Conservation (phyloP, 1,284 basidiomycete species). For the Gomphus bonarii region DNA sequence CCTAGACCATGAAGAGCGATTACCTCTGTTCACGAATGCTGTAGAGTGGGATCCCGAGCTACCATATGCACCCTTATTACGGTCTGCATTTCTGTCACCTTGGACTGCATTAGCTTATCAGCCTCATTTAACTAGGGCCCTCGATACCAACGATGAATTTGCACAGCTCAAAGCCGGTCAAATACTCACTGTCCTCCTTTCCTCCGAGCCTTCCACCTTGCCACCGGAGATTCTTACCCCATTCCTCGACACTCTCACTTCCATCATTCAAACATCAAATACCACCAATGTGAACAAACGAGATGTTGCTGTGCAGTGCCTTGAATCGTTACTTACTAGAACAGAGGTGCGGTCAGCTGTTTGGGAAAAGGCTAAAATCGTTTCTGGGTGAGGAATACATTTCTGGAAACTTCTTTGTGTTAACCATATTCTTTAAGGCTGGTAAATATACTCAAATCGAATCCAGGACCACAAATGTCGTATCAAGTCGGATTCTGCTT, state of each 20-base stretch:
- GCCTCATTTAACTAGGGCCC: constrained; percentile 36
- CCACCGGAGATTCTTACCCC: constrained; percentile 51
- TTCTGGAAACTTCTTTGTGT: not conserved
- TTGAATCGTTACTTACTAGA: constrained; percentile 78
- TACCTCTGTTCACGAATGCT: constrained; percentile 59
- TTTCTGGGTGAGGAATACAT: constrained; percentile 44
- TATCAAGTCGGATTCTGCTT: constrained; percentile 90
- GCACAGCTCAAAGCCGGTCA: constrained; percentile 84
- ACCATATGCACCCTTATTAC: constrained; percentile 77
- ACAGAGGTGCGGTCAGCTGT: constrained; percentile 67
- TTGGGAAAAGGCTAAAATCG: constrained; percentile 59
- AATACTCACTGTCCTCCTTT: constrained; percentile 80
- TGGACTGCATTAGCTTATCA: not conserved
- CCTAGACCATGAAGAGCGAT: constrained; percentile 68
- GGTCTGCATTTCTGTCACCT: constrained; percentile 35
- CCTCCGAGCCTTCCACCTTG: constrained; percentile 47
- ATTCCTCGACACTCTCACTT: constrained; percentile 55
- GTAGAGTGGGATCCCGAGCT: constrained; percentile 61
- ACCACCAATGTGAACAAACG: constrained; percentile 46
- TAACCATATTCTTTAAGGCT: constrained; percentile 35
- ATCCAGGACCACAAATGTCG: constrained; percentile 83
- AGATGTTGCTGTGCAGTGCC: constrained; percentile 84
- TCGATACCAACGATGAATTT: constrained; percentile 89
- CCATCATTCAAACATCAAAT: constrained; percentile 51
- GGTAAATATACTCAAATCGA: constrained; percentile 68